Base-by-base conservation (phyloP, 768 basidiomycete species). In the Ramaria sp. region DNA sequence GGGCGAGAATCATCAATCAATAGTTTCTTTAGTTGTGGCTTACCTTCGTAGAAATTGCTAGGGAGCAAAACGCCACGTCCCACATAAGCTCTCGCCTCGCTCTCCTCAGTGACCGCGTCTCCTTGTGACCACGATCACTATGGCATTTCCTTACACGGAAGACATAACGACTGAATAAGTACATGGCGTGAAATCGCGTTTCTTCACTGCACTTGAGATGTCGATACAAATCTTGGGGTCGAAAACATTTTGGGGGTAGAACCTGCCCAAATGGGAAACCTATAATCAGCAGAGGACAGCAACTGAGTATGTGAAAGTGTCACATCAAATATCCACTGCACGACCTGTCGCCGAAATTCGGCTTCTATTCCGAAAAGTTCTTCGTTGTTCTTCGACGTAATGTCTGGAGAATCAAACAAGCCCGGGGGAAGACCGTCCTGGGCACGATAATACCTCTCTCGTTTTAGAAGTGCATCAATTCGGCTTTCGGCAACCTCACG, bases 31-130 rank as follows among this genome's bases (percentile, higher is more conserved):
- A 27, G 37, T 54, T 37, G 54, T 51, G 27, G 10, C 45, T 7
- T 58, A 81, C 83, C 75, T 87, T 87, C 52, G 83, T 75, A 59
- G 80, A 77, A 34, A 84, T 64, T 3, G 81, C 76, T 22, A 86
- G 66, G 66, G 78, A 83, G 12, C 74, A 82, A 7, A 85, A 64
- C 0, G 78, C 81, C 6, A 78, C 66, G 61, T 83, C 78, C 84
- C 83, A 85, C 7, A 70, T 68, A n/a, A 75, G 64, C 7, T 74
- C 67, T 39, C 70, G 60, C 24, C 59, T 45, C 5, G 57, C 61
- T 1, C 30, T 27, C 53, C 30, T 48, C 11, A 59, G 58, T 17
- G 33, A 20, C 13, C 24, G 19, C 9, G 54, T 47, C 20, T 59
- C 58, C 15, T 47, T 24, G 11, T 45, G n/a, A 20, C n/a, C 15